These are phyloP conservation scores for Escovopsis sp. DNA, from an alignment of 2,329 filamentous ascomycete genomes.

Conservation along the genomic window DNA sequence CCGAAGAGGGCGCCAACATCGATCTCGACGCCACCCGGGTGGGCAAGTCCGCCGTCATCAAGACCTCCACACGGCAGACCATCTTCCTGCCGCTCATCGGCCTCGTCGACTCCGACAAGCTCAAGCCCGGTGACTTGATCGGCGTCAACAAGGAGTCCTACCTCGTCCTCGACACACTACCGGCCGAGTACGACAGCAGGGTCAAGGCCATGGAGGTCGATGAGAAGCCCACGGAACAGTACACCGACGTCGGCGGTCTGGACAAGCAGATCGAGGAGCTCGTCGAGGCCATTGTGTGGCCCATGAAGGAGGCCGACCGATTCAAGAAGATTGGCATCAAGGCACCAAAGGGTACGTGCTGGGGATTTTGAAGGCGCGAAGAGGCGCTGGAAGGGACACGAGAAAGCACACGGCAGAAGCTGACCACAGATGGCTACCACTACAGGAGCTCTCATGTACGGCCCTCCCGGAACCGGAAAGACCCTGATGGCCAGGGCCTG, in stretches of 20 bases:
- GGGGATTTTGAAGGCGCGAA: slow-evolving; percentile 17
- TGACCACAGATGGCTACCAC: slow-evolving; percentile 19
- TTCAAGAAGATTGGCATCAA: slow-evolving; percentile 99
- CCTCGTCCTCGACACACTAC: slow-evolving; percentile 87
- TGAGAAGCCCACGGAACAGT: slow-evolving; percentile 98
- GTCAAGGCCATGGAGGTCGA: slow-evolving; percentile 99
- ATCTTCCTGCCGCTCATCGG: slow-evolving; percentile 97
- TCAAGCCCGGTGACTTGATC: slow-evolving; percentile 92
- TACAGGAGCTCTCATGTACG: slow-evolving; percentile 98
- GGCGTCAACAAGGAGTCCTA: slow-evolving; percentile 99
- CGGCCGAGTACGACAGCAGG: slow-evolving; percentile 94
- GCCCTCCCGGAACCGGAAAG: slow-evolving; percentile 80
- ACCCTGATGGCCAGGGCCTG: slow-evolving; percentile 88
- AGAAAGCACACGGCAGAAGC: slow-evolving; percentile 36
- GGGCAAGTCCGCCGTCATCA: slow-evolving; percentile 97
- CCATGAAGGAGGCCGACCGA: slow-evolving; percentile 97
- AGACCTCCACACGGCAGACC: slow-evolving; percentile 94
- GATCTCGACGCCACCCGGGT: slow-evolving; percentile 93
- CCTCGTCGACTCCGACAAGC: slow-evolving; percentile 83
- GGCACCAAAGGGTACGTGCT: slow-evolving; percentile 72
- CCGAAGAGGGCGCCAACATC: slow-evolving; percentile 96
- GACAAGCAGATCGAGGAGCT: slow-evolving; percentile 99
- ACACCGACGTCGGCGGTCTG: slow-evolving; percentile 90
- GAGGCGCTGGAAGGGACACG: slow-evolving; percentile 60
- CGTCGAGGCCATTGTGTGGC: slow-evolving; percentile 97